Percentiles rank a stretch among this genome's conserved stretches.
Evolutionary conservation across 495 filamentous ascomycete genomes (phyloP).

Genomic region (Penicillium cinerascens): DNA sequence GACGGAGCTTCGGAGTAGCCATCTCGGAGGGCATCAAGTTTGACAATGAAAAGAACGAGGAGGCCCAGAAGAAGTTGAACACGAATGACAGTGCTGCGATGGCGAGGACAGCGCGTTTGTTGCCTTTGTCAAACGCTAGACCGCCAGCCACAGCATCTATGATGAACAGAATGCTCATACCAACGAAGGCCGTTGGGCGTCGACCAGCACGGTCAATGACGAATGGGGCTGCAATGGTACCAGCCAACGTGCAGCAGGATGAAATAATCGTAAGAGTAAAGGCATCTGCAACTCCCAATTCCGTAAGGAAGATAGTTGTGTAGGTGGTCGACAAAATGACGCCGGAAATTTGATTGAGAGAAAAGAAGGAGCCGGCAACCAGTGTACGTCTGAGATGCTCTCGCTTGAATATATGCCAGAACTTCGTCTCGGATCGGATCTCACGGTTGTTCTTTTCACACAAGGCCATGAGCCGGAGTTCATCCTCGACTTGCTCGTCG

Average conservation of each 20-base stretch:
- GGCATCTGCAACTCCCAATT: conserved; percentile 26
- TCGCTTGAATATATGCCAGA: conserved; percentile 37
- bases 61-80: conserved; percentile 42
- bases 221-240: conserved; percentile 35
- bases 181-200: conserved; percentile 36
- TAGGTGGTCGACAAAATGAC: conserved; percentile 41
- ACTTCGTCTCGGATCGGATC: conserved; percentile 23
- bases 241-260: conserved; percentile 38
- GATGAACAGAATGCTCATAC: conserved; percentile 29
- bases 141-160: conserved; percentile 28
- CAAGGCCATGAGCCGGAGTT: conserved; percentile 29
- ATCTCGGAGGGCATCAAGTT: conserved; percentile 39
- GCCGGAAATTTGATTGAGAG: conserved; percentile 39
- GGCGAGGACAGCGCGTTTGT: conserved; percentile 15
- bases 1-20: conserved; percentile 39
- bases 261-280: conserved; percentile 36
- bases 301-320: conserved; percentile 33
- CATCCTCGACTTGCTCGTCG: conserved; percentile 28
- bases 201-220: conserved; percentile 35
- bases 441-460: conserved; percentile 28
- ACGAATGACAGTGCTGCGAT: conserved; percentile 31
- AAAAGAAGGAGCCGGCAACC: conserved; percentile 36
- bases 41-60: conserved; percentile 33
- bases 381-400: conserved; percentile 34
- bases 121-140: conserved; percentile 25